Evolutionary conservation across 2,329 filamentous ascomycete species (phyloP), one percentile per base, ranked within the genome.

Genomic region (Sporothrix protearum): DNA sequence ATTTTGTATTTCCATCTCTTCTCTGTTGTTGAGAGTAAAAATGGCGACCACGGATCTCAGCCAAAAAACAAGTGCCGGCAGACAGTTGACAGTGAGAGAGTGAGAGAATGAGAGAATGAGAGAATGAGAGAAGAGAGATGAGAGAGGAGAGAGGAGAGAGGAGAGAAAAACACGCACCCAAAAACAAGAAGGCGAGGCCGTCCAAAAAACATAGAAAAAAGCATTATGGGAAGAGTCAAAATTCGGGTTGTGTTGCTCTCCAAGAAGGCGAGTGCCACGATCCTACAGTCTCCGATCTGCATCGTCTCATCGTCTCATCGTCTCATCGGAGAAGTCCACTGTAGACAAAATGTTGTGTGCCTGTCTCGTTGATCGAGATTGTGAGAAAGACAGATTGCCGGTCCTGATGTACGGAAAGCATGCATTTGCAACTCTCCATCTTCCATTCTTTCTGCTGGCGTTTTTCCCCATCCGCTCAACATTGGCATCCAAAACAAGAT

Each of bases 11-110:
- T 64, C 12, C 10, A 45, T 68, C 5, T 25, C 16, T n/a, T 42
- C 28, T 68, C 33, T 8, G 30, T 39, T 9, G 16, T 14, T 22
- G 8, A 4, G 8, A 3, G 22, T 39, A 14, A 30, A 22, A 16
- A 39, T 2, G 0, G 6, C 12, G 19, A 14, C 0, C 30, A 10
- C n/a, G 33, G 16, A 39, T n/a, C 47, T 39, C 28, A 53, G 47
- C 47, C 47, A 39, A 42, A 59, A 45, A 45, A 33, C 33, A 69
- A 69, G 51, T 57, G 53, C 64, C 64, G 45, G n/a, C 25, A 57
- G 12, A 55, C 47, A 4, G 49, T 42, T 3, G 9, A 8, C 1
- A 30, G 22, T 3, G 9, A 8, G 5, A 30, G 22, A 49, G 28
- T 8, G 9, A 28, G 25, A 22, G 10, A 49, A 19, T 10, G 39